Percentiles rank a stretch among this genome's conserved stretches.
Evolutionary conservation across 352 stramenopile genomes (phyloP).

Genomic region (Phytophthora citricola): DNA sequence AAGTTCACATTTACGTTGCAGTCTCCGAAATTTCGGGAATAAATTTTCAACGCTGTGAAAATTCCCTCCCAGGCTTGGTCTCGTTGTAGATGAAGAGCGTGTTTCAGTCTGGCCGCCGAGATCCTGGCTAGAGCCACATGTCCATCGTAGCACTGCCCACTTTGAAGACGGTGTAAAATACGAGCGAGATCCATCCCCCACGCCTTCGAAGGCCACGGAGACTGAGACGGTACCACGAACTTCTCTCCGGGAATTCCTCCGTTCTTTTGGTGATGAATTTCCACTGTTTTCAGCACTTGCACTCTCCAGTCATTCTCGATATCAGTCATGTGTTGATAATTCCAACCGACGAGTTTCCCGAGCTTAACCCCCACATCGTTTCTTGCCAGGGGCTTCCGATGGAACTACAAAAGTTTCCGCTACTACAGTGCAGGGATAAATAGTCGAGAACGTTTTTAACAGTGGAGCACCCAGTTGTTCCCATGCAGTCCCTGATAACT

Average conservation of each 20-base stretch:
- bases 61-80: constrained; percentile 32
- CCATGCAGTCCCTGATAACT: constrained; percentile 24
- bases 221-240: constrained; percentile 32
- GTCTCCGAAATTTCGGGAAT: constrained; percentile 19
- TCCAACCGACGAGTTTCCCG: constrained; percentile 32
- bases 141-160: constrained; percentile 29
- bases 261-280: constrained; percentile 22
- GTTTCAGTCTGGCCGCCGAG: constrained; percentile 12
- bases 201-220: constrained; percentile 28
- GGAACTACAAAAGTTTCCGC: constrained; percentile 33
- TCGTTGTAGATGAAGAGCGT: constrained; percentile 17
- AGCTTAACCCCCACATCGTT: constrained; percentile 33
- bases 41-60: constrained; percentile 20
- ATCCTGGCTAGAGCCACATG: constrained; percentile 26
- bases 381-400: constrained; percentile 25
- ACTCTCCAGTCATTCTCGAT: constrained; percentile 33
- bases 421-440: constrained; percentile 23
- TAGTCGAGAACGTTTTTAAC: constrained; percentile 22
- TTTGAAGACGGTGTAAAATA: constrained; percentile 26
- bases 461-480: constrained; percentile 22
- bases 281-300: constrained; percentile 28
- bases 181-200: constrained; percentile 36
- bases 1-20: constrained; percentile 29
- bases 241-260: constrained; percentile 2
- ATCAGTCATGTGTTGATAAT: constrained; percentile 19